A percentile compares a stretch with the other conserved stretches of the same genome.
Conservation (phyloP, 2,329 filamentous ascomycete species). For the Paracoccidioides lutzii region DNA sequence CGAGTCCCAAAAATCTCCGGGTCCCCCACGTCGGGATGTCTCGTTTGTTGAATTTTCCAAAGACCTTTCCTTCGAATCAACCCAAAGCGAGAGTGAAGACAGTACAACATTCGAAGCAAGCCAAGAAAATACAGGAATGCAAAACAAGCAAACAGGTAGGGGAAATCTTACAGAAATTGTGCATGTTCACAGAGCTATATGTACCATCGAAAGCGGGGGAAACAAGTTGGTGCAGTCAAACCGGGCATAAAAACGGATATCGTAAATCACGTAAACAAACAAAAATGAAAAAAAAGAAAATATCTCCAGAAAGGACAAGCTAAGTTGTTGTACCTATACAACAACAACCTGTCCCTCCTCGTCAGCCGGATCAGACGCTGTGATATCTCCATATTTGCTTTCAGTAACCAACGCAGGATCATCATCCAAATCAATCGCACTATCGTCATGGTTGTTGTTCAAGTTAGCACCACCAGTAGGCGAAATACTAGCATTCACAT, state of each 20-base stretch:
- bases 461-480: not conserved
- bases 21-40: too few species aligned
- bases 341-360: slow-evolving; percentile 35
- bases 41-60: not conserved
- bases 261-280: not conserved
- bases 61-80: not conserved
- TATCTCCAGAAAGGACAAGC: slow-evolving; percentile 5
- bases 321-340: slow-evolving; percentile 20
- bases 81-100: not conserved
- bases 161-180: not conserved
- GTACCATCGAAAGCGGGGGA: not conserved
- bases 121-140: not conserved
- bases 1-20: not conserved
- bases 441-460: slow-evolving; percentile 47
- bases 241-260: not conserved
- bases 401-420: slow-evolving; percentile 31
- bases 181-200: not conserved
- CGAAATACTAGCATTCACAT: not conserved
- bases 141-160: not conserved
- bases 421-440: slow-evolving; percentile 55
- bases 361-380: slow-evolving; percentile 33
- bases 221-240: not conserved
- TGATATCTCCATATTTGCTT: slow-evolving; percentile 35
- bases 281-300: not conserved
- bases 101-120: not conserved